Evolutionary conservation across 495 filamentous ascomycete genomes (phyloP).

Genomic region (Hypoxylon crocopeplum): DNA sequence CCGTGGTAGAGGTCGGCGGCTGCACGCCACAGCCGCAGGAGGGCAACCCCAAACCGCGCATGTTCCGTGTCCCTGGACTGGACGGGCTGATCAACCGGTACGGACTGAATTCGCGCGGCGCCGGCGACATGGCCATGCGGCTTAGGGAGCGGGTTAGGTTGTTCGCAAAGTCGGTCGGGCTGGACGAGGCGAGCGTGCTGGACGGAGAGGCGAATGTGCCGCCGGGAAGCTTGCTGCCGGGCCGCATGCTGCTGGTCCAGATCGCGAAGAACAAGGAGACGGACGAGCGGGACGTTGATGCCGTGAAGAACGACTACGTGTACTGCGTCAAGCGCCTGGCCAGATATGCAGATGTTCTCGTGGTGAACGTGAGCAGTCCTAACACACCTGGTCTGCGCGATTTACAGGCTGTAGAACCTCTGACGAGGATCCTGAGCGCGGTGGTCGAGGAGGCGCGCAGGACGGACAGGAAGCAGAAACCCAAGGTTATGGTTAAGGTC

Average conservation of each 20-base stretch:
- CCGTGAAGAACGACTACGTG: conserved; percentile 84
- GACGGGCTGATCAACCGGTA: conserved; percentile 94
- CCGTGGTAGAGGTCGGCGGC: conserved; percentile 89
- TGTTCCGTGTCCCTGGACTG: conserved; percentile 82
- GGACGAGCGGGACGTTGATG: conserved; percentile 80
- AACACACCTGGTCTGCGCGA: conserved; percentile 91
- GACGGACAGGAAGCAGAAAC: conserved; percentile 72
- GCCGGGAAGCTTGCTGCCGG: conserved; percentile 76
- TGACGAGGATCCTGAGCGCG: conserved; percentile 78
- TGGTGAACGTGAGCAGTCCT: conserved; percentile 95
- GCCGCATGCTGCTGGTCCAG: conserved; percentile 86
- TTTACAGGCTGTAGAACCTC: conserved; percentile 79
- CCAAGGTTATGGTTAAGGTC: conserved; percentile 95
- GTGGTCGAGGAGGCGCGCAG: conserved; percentile 79
- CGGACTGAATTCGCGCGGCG: conserved; percentile 90
- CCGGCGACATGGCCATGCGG: conserved; percentile 80
- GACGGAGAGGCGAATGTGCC: conserved; percentile 68
- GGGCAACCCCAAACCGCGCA: conserved; percentile 85
- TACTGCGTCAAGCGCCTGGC: conserved; percentile 82
- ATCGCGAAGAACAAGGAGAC: conserved; percentile 97
- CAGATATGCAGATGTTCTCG: conserved; percentile 88
- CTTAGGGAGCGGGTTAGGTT: conserved; percentile 78
- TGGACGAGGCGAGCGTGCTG: conserved; percentile 74
- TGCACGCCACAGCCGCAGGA: conserved; percentile 83
- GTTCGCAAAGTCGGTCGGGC: conserved; percentile 73